phyloP scores from a whole-genome alignment of 371 early-diverging fungal species.

The Mucor ambiguus region DNA sequence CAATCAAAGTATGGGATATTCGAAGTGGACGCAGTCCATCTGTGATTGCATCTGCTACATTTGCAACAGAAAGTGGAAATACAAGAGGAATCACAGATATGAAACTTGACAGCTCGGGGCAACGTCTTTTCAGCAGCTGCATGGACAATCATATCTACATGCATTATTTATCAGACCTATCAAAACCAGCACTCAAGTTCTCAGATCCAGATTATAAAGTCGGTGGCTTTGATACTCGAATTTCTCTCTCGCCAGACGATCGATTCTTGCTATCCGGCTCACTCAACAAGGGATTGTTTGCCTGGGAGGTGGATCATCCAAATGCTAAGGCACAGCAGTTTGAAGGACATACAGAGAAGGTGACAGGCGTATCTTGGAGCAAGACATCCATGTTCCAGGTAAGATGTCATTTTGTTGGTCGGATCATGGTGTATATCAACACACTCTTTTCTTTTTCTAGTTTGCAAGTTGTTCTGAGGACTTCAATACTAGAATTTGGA shows the following conservation, averaged over 20 bases:
- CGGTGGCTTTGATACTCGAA: constrained; percentile 32
- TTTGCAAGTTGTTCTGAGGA: constrained; percentile 50
- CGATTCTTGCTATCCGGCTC: constrained; percentile 43
- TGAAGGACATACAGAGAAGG: constrained; percentile 36
- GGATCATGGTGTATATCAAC: neutral
- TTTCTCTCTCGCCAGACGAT: constrained; percentile 45
- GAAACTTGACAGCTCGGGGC: constrained; percentile 39
- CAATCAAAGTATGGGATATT: constrained; percentile 55
- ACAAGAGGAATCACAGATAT: constrained; percentile 39
- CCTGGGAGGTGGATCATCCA: constrained; percentile 42
- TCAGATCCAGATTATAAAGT: constrained; percentile 26
- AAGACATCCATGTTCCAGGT: constrained; percentile 23
- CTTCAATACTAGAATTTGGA: constrained; percentile 42
- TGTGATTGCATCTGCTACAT: constrained; percentile 22
- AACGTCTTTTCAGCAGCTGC: constrained; percentile 41
- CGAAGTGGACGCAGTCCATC: constrained; percentile 29
- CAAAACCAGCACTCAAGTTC: constrained; percentile 28
- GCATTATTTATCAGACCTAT: constrained; percentile 36
- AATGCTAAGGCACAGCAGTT: constrained; percentile 18
- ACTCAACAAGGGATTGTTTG: constrained; percentile 20
- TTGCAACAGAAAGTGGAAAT: constrained; percentile 19
- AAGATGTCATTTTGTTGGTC: neutral
- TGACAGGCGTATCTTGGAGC: constrained; percentile 42
- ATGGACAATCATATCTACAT: constrained; percentile 46
- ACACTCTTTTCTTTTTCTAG: constrained; percentile 10